Evolutionary conservation across 2,329 filamentous ascomycete species (phyloP), one percentile per base, ranked within the genome.

Genomic region (Cladosporium austrohemisphaericum): DNA sequence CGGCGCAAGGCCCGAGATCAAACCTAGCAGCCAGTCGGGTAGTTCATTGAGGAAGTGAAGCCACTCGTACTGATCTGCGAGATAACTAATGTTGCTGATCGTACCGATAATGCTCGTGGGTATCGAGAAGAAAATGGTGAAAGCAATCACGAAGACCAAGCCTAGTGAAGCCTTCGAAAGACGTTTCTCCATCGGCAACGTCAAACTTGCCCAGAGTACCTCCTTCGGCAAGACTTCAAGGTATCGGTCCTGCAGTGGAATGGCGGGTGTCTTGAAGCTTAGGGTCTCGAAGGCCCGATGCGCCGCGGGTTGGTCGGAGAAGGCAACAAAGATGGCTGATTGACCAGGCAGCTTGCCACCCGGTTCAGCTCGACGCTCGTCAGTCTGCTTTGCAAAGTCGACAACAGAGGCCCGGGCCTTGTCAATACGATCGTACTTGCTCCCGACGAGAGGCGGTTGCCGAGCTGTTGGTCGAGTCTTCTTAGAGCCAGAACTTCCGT

Each of bases 341-440:
- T 84, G 79, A 45, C 83, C 78, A 37, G 78, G 81, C 11, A 61
- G 36, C 31, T 86, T 77, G 44, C 86, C 84, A 16, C 61, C 57
- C 6, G 59, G 59, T 9, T 61, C 55, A 11, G 77, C 75, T 48
- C 78, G 80, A 63, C 88, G 86, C 49, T 78, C 75, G 45, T 75
- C 76, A 33, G 88, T 84, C 55, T 85, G 78, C 3, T 87, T 85
- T 36, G 84, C 81, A 31, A 94, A 76, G 38, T 84, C 81, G 41
- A 83, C 79, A 41, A 96, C 78, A 63, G 89, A 83, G 1, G 77
- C 76, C 32, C 92, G 84, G 52, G 84, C 85, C 80, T 87, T 94
- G 53, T 92, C 83, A 65, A 98, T 95, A 0, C 88, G 91, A 68
- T 97, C 90, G n/a, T 93, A 86, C 66, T 93, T 92, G 58, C 86